phyloP scores from a whole-genome alignment of 345 rosid genomes.

The Brassica carinata region DNA sequence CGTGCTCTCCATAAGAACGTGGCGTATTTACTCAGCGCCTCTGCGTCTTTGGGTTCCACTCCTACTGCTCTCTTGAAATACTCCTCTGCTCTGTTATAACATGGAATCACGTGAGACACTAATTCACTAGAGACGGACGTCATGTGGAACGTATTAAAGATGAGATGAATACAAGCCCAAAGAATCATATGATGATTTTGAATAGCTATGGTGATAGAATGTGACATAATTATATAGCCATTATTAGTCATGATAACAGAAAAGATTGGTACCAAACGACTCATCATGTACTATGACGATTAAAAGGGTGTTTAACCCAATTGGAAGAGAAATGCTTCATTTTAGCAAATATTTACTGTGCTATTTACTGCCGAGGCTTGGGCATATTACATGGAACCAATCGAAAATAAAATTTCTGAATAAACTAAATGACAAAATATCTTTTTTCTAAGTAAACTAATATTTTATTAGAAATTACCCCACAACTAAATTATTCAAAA shows the following conservation, averaged over 20 bases:
- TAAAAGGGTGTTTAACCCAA: neutral
- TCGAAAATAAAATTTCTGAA: too few species aligned
- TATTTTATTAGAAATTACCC: too few species aligned
- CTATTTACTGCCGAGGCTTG: neutral
- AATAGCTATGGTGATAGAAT: neutral
- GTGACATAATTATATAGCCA: conserved; percentile 4
- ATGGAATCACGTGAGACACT: conserved; percentile 17
- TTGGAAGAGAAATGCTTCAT: neutral
- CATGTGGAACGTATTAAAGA: conserved; percentile 13
- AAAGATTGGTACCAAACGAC: neutral
- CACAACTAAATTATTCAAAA: too few species aligned
- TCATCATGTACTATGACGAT: neutral
- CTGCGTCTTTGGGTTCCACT: conserved; percentile 76
- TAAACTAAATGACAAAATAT: too few species aligned
- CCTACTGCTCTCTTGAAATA: conserved; percentile 70
- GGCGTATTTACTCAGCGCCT: conserved; percentile 79
- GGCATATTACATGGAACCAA: too few species aligned
- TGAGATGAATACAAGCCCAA: conserved; percentile 3
- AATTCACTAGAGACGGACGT: neutral
- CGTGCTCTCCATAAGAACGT: conserved; percentile 76
- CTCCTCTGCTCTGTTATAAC: conserved; percentile 71
- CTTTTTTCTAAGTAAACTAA: neutral
- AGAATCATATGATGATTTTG: conserved; percentile 12
- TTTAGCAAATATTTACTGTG: neutral
- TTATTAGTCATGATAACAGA: neutral